phyloP scores from a whole-genome alignment of 2,329 filamentous ascomycete genomes.

The Aureobasidium pullulans region DNA sequence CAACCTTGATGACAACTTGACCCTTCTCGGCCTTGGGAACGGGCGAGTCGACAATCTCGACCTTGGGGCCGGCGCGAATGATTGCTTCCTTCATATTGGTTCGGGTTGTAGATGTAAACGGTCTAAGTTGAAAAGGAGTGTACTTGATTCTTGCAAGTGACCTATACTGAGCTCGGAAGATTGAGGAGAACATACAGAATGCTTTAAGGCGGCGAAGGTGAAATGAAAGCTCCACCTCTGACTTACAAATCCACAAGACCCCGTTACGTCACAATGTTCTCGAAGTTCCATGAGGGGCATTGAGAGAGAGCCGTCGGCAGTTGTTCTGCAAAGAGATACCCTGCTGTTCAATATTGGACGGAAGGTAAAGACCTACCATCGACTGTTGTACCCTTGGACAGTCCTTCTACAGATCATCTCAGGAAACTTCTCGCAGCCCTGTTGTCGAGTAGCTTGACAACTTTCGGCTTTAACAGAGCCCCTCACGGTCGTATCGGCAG shows the following conservation, averaged over 20 bases:
- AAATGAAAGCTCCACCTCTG: neutral
- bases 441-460: no score
- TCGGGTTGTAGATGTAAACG: neutral
- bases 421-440: no score
- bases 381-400: no score
- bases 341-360: no score
- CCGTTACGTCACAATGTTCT: constrained; percentile 3
- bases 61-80: constrained; percentile 20
- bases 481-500: no score
- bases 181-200: constrained; percentile 5
- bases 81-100: constrained; percentile 24
- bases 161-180: constrained; percentile 6
- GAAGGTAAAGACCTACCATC: no score
- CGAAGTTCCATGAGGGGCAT: neutral
- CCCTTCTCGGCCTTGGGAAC: constrained; percentile 20
- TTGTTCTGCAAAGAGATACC: neutral
- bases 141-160: neutral
- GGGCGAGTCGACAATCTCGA: constrained; percentile 21
- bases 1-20: constrained; percentile 23
- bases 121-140: neutral
- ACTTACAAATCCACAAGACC: constrained; percentile 15
- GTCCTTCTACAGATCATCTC: no score
- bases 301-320: neutral
- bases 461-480: no score
- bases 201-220: neutral